Percentiles rank a stretch among this genome's conserved stretches.
These are phyloP conservation scores for Boechera stricta DNA, from an alignment of 345 rosid species.

Conservation along the genomic window DNA sequence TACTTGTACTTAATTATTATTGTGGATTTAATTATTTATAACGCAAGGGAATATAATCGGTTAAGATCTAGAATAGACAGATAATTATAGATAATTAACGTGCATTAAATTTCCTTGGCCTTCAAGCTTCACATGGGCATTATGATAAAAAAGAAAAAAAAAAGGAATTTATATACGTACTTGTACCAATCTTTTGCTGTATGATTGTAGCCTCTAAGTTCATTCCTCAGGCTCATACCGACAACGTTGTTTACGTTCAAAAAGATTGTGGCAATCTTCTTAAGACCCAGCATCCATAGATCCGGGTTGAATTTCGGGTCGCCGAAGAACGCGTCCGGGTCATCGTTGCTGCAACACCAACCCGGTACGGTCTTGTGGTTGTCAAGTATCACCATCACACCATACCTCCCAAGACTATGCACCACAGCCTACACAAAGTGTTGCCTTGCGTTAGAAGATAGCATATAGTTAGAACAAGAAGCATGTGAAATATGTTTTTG, in stretches of 20 bases:
- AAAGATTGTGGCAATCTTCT: constrained; percentile 73
- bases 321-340: constrained; percentile 89
- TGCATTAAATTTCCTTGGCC: constrained; percentile 28
- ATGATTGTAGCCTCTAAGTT: constrained; percentile 71
- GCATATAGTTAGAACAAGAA: neutral
- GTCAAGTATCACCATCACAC: constrained; percentile 84
- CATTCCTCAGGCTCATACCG: constrained; percentile 93
- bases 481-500: neutral
- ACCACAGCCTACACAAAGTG: constrained; percentile 62
- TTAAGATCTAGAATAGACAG: constrained; percentile 24
- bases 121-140: constrained; percentile 38
- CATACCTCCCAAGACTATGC: constrained; percentile 60
- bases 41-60: constrained; percentile 28
- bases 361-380: constrained; percentile 88
- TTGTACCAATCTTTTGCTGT: constrained; percentile 79
- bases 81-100: constrained; percentile 33
- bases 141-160: neutral
- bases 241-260: constrained; percentile 63
- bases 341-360: constrained; percentile 83
- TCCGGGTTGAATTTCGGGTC: constrained; percentile 73
- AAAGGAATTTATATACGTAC: constrained; percentile 44
- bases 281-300: constrained; percentile 73
- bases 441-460: constrained; percentile 24
- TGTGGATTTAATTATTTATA: constrained; percentile 20
- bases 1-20: constrained; percentile 19